Evolutionary conservation across 2,329 filamentous ascomycete species (phyloP).

Genomic region (Colletotrichum zoysiae): DNA sequence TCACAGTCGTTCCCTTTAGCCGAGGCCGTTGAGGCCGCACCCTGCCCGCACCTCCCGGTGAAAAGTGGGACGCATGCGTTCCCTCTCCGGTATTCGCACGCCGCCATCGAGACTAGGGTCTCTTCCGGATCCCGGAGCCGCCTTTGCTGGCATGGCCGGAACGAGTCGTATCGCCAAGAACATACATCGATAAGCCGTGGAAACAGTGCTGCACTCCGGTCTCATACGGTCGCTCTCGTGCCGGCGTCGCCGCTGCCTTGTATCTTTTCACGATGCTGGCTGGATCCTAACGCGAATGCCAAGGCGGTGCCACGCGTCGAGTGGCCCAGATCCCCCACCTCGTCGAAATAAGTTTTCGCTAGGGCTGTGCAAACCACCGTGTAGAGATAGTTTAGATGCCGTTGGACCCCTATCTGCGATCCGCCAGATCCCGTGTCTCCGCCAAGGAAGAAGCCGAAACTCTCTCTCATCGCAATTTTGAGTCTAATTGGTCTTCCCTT

Average conservation of each 20-base stretch:
- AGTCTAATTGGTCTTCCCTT: not conserved
- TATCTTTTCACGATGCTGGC: not conserved
- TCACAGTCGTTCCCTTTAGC: not conserved
- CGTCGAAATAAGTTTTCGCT: not conserved
- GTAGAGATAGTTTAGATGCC: not conserved
- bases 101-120: not conserved
- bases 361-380: conserved; percentile 7
- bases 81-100: not conserved
- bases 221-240: conserved; percentile 8
- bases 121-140: not conserved
- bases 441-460: conserved; percentile 1
- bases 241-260: not conserved
- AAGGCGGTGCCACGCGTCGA: not conserved
- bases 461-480: not conserved
- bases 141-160: conserved; percentile 11
- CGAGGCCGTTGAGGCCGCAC: not conserved
- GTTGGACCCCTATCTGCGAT: conserved; percentile 1
- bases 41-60: not conserved
- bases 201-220: not conserved
- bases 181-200: not conserved
- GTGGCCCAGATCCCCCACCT: not conserved
- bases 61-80: not conserved
- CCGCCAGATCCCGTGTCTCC: conserved; percentile 17
- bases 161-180: conserved; percentile 25
- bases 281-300: not conserved